These are phyloP conservation scores for Paraphysoderma sedebokerense DNA, from an alignment of 371 early-diverging fungal species.

Conservation along the genomic window DNA sequence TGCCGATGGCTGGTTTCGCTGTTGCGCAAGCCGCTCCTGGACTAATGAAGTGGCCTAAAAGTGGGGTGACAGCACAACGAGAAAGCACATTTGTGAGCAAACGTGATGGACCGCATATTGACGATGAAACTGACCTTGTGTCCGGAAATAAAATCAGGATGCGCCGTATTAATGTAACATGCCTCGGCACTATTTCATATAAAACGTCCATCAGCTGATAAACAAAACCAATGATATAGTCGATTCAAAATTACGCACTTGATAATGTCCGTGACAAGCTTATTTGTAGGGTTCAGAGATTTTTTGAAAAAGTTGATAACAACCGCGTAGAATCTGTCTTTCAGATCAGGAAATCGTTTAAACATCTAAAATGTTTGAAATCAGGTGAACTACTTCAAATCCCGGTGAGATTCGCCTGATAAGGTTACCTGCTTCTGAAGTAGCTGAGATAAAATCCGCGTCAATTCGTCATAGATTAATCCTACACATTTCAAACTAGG, in stretches of 20 bases:
- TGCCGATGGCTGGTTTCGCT: too few species aligned
- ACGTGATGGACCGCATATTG: constrained; percentile 57
- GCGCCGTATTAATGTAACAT: constrained; percentile 94
- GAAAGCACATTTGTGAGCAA: too few species aligned
- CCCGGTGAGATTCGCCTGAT: too few species aligned
- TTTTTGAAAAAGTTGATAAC: constrained; percentile 86
- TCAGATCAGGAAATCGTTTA: constrained; percentile 85
- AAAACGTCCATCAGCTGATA: neutral
- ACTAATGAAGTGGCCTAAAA: too few species aligned
- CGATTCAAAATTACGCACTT: constrained; percentile 20
- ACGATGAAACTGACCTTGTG: constrained; percentile 90
- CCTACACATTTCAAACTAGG: constrained; percentile 84
- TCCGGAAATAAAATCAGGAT: constrained; percentile 94
- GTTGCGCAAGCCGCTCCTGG: too few species aligned
- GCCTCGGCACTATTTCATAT: constrained; percentile 64
- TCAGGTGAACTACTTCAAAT: too few species aligned
- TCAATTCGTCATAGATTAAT: constrained; percentile 90
- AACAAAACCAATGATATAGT: neutral
- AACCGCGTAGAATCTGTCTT: constrained; percentile 73
- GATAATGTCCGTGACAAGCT: constrained; percentile 80
- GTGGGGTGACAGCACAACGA: too few species aligned
- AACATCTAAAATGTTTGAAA: constrained; percentile 30
- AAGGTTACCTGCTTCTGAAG: constrained; percentile 57
- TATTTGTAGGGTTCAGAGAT: constrained; percentile 73
- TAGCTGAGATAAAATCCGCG: constrained; percentile 77